Conservation (phyloP, 73 alveolate species). For the Paramecium bursaria region DNA sequence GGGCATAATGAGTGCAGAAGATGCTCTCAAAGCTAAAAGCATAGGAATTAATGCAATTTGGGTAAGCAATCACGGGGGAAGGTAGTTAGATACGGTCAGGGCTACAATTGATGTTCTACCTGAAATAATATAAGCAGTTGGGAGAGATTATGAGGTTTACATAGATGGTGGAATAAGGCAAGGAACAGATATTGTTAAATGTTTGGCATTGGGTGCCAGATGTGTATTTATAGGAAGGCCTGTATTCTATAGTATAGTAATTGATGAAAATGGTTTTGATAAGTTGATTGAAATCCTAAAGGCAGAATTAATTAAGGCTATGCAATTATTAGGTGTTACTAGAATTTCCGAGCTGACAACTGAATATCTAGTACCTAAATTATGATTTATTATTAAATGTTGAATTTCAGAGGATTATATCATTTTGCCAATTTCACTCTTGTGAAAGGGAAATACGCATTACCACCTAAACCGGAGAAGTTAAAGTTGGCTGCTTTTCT, state of each 20-base stretch:
- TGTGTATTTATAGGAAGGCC: constrained; percentile 88
- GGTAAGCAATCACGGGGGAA: neutral
- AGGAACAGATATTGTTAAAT: constrained; percentile 86
- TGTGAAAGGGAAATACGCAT: too few species aligned
- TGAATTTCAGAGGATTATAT: too few species aligned
- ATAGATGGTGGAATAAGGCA: constrained; percentile 91
- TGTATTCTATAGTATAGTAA: too few species aligned
- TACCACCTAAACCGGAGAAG: too few species aligned
- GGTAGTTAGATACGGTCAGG: neutral
- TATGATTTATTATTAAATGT: too few species aligned
- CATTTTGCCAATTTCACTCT: too few species aligned
- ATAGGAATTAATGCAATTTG: neutral
- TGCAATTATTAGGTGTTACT: constrained; percentile 86
- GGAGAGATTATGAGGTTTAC: constrained; percentile 38
- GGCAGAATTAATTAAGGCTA: constrained; percentile 80
- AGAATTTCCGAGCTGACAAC: too few species aligned
- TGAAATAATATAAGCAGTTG: neutral
- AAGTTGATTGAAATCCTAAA: constrained; percentile 76
- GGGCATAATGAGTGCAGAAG: neutral
- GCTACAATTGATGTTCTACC: neutral
- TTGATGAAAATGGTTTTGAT: too few species aligned
- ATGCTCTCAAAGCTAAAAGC: neutral
- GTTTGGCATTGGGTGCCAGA: constrained; percentile 85
- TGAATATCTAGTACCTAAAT: too few species aligned
- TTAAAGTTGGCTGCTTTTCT: too few species aligned